phyloP scores from a whole-genome alignment of 805 yeast species.

The Lipomyces yamadae region DNA sequence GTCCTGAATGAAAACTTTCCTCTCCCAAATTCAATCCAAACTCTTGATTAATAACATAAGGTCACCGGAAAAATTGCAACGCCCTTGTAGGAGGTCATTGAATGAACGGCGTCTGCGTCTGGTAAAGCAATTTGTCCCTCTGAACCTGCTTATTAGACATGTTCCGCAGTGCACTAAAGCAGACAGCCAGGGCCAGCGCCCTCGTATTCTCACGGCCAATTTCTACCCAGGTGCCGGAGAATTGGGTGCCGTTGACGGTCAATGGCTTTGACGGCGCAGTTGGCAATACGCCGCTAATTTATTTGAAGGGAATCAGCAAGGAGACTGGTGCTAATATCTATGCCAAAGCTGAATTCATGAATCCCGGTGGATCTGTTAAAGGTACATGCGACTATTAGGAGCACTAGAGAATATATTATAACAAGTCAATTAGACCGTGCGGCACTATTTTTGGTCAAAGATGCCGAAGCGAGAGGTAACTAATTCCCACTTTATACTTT shows the following conservation, averaged over 20 bases:
- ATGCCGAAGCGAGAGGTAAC: constrained; percentile 70
- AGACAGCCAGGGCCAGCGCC: not conserved
- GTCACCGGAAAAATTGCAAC: not conserved
- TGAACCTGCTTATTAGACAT: not conserved
- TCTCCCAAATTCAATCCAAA: not conserved
- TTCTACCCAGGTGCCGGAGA: not conserved
- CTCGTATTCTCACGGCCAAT: not conserved
- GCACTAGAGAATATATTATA: not conserved
- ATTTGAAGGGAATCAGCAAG: constrained; percentile 59
- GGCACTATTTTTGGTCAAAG: constrained; percentile 73
- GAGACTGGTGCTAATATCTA: constrained; percentile 73
- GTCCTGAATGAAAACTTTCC: not conserved
- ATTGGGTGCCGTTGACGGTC: constrained; percentile 66
- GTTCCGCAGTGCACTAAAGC: not conserved
- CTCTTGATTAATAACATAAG: too few relatives aligned
- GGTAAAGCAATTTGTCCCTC: not conserved
- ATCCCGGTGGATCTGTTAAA: constrained; percentile 92
- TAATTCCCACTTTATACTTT: not conserved
- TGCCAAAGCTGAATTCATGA: constrained; percentile 91
- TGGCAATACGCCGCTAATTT: constrained; percentile 89
- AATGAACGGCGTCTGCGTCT: not conserved
- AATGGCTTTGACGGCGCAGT: constrained; percentile 81
- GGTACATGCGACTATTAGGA: constrained; percentile 18
- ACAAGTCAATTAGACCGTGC: constrained; percentile 63
- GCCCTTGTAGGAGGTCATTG: not conserved